These are phyloP conservation scores for Ettlia oleoabundans DNA, from an alignment of 139 green algal genomes.

Conservation along the genomic window DNA sequence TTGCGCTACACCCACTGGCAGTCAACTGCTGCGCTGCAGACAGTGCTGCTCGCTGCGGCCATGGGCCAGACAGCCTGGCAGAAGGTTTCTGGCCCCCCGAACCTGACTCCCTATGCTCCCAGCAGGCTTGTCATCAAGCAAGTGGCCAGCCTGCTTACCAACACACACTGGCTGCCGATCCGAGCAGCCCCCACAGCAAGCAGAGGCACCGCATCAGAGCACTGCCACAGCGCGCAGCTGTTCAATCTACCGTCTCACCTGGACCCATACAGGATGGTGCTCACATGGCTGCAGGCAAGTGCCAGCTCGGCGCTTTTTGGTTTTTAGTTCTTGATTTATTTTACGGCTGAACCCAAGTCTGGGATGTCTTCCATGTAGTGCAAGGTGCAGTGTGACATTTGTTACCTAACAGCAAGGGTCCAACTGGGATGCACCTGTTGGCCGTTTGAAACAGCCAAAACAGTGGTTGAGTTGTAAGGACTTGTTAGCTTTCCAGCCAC, in stretches of 20 bases:
- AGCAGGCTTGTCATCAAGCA: background rate
- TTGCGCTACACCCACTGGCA: constrained; percentile 28
- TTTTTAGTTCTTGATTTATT: background rate
- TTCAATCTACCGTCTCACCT: background rate
- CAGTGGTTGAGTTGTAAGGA: too few species aligned
- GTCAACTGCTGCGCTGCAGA: constrained; percentile 3
- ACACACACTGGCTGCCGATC: constrained; percentile 1
- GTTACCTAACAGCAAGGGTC: too few species aligned
- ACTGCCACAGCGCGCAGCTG: background rate
- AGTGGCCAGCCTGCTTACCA: background rate
- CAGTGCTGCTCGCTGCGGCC: background rate
- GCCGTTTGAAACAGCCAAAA: too few species aligned
- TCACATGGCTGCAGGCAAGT: constrained; percentile 14
- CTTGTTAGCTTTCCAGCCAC: too few species aligned
- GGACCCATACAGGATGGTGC: constrained; percentile 16
- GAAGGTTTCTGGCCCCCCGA: background rate
- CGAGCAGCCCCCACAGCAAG: background rate
- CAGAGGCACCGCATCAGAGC: background rate
- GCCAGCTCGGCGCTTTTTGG: too few species aligned
- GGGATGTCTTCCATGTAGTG: too few species aligned
- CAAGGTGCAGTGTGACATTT: too few species aligned
- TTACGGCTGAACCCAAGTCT: too few species aligned
- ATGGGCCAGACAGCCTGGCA: background rate
- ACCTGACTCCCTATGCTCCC: too few species aligned
- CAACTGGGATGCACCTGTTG: too few species aligned